These are phyloP conservation scores for Lithospermum erythrorhizon DNA, from an alignment of 257 asterid genomes.

Conservation along the genomic window DNA sequence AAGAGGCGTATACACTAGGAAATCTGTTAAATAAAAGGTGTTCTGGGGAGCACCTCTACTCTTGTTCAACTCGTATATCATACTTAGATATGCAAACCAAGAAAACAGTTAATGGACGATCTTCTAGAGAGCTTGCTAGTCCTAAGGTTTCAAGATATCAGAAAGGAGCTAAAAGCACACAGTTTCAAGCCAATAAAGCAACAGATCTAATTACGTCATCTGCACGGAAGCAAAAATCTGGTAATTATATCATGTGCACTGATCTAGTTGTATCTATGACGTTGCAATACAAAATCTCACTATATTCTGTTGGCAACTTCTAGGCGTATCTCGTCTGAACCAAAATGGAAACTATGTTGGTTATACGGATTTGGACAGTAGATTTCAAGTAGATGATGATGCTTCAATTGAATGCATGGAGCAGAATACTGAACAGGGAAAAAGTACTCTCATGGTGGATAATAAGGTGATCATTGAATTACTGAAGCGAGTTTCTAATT, in stretches of 20 bases:
- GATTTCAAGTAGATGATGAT: constrained; percentile 41
- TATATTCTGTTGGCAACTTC: constrained; percentile 13
- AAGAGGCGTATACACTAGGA: not conserved
- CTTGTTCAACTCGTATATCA: constrained; percentile 6
- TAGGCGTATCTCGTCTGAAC: constrained; percentile 42
- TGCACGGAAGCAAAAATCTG: constrained; percentile 71
- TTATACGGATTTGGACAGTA: constrained; percentile 44
- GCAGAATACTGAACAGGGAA: constrained; percentile 23
- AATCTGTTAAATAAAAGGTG: constrained; percentile 5
- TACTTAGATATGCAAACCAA: constrained; percentile 51
- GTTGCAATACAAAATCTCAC: not conserved
- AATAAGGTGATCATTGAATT: constrained; percentile 33
- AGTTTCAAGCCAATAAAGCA: constrained; percentile 53
- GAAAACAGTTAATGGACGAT: constrained; percentile 46
- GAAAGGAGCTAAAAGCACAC: constrained; percentile 50
- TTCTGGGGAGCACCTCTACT: constrained; percentile 18
- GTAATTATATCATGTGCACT: too few species aligned
- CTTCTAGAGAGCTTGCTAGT: constrained; percentile 47
- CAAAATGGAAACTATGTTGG: constrained; percentile 34
- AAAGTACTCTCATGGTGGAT: constrained; percentile 15
- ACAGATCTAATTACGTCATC: constrained; percentile 78
- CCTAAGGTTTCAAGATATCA: constrained; percentile 56
- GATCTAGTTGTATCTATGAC: too few species aligned
- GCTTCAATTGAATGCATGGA: constrained; percentile 31
- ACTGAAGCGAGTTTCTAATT: not conserved